Evolutionary conservation across 1,139 yeast genomes (phyloP).

Genomic region (Candida sanyaensis): DNA sequence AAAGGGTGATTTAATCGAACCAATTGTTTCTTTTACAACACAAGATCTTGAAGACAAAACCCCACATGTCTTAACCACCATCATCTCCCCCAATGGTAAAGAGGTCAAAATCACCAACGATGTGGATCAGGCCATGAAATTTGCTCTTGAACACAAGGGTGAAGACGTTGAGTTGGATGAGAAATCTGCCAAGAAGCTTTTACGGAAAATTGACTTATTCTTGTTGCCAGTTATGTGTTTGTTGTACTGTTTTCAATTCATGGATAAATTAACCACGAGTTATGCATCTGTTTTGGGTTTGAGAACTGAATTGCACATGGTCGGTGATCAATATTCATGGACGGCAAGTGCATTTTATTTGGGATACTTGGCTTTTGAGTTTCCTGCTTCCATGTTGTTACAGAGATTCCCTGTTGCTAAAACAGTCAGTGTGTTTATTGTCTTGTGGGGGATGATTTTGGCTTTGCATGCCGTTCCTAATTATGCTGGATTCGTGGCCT

Average conservation of each 20-base stretch:
- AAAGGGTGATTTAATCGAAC: slow-evolving; percentile 1
- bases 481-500: slow-evolving; percentile 32
- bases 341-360: slow-evolving; percentile 57
- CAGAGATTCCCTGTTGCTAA: slow-evolving; percentile 38
- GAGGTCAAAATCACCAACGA: slow-evolving; percentile 30
- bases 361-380: slow-evolving; percentile 51
- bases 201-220: slow-evolving; percentile 53
- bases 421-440: slow-evolving; percentile 23
- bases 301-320: slow-evolving; percentile 47
- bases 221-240: slow-evolving; percentile 58
- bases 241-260: slow-evolving; percentile 58
- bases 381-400: slow-evolving; percentile 43
- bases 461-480: slow-evolving; percentile 30
- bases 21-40: slow-evolving; percentile 10
- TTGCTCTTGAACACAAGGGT: slow-evolving; percentile 21
- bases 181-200: slow-evolving; percentile 18
- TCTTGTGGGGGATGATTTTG: slow-evolving; percentile 32
- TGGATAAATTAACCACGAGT: slow-evolving; percentile 64
- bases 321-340: slow-evolving; percentile 56
- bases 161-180: slow-evolving; percentile 20
- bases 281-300: slow-evolving; percentile 66
- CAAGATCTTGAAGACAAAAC: slow-evolving; percentile 8
- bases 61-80: slow-evolving; percentile 24
- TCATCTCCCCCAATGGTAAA: slow-evolving; percentile 30
- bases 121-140: slow-evolving; percentile 37